These are phyloP conservation scores for Solanum gandarillasii DNA, from an alignment of 257 asterid genomes.

Conservation along the genomic window DNA sequence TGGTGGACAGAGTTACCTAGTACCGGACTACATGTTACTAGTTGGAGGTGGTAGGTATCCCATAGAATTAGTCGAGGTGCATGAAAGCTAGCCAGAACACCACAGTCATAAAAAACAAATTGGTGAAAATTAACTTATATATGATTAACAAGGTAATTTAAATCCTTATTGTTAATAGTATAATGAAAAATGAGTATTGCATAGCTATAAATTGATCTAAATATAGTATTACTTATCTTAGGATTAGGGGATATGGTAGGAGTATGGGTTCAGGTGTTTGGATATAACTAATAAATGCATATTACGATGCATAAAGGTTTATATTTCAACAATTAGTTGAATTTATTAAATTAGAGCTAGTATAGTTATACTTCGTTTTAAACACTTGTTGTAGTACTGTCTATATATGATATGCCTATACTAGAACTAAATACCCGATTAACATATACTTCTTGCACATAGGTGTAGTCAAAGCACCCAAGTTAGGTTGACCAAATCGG, in stretches of 20 bases:
- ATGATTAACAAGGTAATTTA: neutral
- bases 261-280: neutral
- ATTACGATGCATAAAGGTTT: neutral
- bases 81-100: too few species aligned
- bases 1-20: too few species aligned
- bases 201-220: neutral
- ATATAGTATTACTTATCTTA: neutral
- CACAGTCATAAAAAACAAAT: too few species aligned
- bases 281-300: neutral
- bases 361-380: neutral
- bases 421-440: neutral
- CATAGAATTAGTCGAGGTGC: too few species aligned
- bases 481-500: neutral
- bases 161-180: neutral
- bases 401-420: neutral
- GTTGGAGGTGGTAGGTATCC: too few species aligned
- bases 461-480: neutral
- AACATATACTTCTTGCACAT: neutral
- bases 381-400: neutral
- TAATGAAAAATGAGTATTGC: neutral
- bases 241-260: neutral
- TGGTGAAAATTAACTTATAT: neutral
- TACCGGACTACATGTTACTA: too few species aligned
- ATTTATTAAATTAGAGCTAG: neutral
- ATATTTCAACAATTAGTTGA: neutral